Conservation (phyloP, 2,329 filamentous ascomycete species). For the Tolypocladium tropicale region DNA sequence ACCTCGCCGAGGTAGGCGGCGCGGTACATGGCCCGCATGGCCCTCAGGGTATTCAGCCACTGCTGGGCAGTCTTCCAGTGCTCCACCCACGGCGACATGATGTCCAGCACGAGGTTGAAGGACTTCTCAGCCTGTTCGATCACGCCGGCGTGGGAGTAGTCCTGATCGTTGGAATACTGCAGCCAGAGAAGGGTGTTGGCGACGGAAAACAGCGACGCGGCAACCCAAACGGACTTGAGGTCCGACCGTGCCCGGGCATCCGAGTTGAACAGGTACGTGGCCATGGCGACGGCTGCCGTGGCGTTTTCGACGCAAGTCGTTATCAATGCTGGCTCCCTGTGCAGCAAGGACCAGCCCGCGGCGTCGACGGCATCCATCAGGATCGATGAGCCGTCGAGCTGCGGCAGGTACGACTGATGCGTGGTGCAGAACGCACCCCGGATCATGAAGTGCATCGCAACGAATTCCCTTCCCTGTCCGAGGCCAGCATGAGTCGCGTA, state of each 20-base stretch:
- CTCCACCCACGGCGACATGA: conserved; percentile 6
- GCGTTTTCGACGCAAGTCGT: conserved; percentile 10
- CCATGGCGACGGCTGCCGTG: conserved; percentile 9
- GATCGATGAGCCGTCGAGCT: conserved; percentile 8
- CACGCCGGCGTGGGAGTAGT: background rate
- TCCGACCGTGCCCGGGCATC: background rate
- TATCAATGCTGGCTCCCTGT: conserved; percentile 8
- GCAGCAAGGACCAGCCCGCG: conserved; percentile 11
- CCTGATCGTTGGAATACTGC: conserved; percentile 5
- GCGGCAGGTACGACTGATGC: conserved; percentile 14
- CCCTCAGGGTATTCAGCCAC: conserved; percentile 9
- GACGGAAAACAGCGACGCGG: conserved; percentile 7
- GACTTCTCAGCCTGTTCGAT: conserved; percentile 2
- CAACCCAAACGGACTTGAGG: conserved; percentile 11
- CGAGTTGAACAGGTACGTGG: conserved; percentile 4
- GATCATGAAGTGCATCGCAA: conserved; percentile 13
- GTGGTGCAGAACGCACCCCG: conserved; percentile 10
- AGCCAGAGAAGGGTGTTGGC: conserved; percentile 12
- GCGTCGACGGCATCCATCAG: conserved; percentile 10
- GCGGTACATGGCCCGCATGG: conserved; percentile 13
- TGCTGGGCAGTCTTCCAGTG: conserved; percentile 6
- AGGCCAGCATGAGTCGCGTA: conserved; percentile 7
- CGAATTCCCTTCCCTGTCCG: conserved; percentile 8
- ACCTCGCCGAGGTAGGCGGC: conserved; percentile 11
- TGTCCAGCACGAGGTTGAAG: conserved; percentile 3